These are phyloP conservation scores for Boechera divaricarpa DNA, from an alignment of 345 rosid genomes.

Conservation along the genomic window DNA sequence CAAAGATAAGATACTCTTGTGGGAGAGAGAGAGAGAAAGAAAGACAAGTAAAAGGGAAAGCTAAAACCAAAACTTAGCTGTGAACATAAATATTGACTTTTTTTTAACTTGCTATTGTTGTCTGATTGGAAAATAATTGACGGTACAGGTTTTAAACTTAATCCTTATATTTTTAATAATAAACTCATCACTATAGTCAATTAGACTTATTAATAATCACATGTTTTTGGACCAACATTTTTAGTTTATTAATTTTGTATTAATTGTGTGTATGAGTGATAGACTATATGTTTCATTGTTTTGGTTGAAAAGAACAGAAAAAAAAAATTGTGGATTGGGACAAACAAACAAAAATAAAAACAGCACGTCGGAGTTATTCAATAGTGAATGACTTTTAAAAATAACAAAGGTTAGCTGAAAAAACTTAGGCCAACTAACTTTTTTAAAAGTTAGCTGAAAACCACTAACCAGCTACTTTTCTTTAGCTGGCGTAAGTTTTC, in stretches of 20 bases:
- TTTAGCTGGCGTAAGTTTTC: neutral
- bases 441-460: conserved; percentile 6
- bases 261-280: too few species aligned
- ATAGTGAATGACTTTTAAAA: neutral
- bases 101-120: neutral
- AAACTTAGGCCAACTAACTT: conserved; percentile 23
- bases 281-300: too few species aligned
- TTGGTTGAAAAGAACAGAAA: too few species aligned
- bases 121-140: neutral
- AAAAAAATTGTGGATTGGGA: neutral
- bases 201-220: neutral
- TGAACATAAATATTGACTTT: conserved; percentile 8
- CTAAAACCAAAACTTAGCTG: neutral
- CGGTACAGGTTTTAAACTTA: neutral
- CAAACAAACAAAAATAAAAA: neutral
- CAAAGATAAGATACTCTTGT: conserved; percentile 44
- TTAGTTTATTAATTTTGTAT: too few species aligned
- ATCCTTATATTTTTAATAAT: too few species aligned
- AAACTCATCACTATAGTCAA: too few species aligned
- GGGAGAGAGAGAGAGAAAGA: conserved; percentile 20
- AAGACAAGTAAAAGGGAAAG: conserved; percentile 17
- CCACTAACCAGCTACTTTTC: neutral
- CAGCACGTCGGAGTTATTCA: neutral
- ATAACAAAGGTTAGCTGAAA: neutral
- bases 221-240: neutral